phyloP scores from a whole-genome alignment of 495 filamentous ascomycete genomes.

The Lepidopterella palustris region DNA sequence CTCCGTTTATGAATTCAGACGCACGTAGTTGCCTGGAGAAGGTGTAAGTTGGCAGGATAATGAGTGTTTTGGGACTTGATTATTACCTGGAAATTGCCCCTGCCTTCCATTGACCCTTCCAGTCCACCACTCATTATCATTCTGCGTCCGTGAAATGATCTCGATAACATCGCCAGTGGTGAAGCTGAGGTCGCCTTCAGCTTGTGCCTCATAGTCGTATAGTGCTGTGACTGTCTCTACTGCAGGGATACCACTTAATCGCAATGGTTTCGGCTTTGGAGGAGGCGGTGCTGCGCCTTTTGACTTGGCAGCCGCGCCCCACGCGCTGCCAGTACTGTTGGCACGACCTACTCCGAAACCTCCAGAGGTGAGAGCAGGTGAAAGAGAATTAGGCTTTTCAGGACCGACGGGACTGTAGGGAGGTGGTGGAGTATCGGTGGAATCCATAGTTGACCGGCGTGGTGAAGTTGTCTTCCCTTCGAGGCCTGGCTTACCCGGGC shows the following conservation, averaged over 20 bases:
- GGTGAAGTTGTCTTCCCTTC: constrained; percentile 29
- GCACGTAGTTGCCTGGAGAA: constrained; percentile 43
- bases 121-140: constrained; percentile 96
- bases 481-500: constrained; percentile 31
- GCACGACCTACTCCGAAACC: constrained; percentile 35
- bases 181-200: constrained; percentile 91
- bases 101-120: constrained; percentile 68
- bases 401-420: constrained; percentile 51
- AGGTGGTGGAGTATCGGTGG: constrained; percentile 59
- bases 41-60: background rate
- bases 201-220: constrained; percentile 95
- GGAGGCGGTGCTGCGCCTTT: constrained; percentile 84
- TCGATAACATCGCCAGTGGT: constrained; percentile 86
- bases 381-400: constrained; percentile 15
- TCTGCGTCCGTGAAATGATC: constrained; percentile 68
- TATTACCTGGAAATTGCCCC: constrained; percentile 90
- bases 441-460: constrained; percentile 42
- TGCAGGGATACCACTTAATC: constrained; percentile 56
- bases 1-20: constrained; percentile 29
- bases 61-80: background rate
- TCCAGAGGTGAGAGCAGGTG: constrained; percentile 35
- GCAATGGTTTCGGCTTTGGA: constrained; percentile 80
- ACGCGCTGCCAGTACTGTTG: constrained; percentile 52
- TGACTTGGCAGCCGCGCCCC: constrained; percentile 60
- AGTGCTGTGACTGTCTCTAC: constrained; percentile 58